phyloP scores from a whole-genome alignment of 2,329 filamentous ascomycete species.

The Penicillium sp. region DNA sequence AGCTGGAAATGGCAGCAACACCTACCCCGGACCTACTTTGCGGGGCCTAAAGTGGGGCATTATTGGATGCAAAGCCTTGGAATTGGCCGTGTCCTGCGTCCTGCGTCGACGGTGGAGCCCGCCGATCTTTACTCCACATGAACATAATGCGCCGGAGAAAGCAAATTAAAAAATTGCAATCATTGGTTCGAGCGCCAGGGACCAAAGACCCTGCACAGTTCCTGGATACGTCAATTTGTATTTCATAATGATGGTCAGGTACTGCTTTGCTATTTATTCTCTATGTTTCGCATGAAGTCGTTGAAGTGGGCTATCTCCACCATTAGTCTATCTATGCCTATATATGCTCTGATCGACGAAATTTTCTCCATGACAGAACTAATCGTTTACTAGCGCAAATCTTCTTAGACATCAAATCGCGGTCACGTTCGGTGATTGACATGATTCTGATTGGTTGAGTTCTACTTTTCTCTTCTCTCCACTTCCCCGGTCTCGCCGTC shows the following conservation, averaged over 20 bases:
- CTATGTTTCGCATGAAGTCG: too few species aligned
- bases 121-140: conserved; percentile 1
- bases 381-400: neutral
- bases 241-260: too few species aligned
- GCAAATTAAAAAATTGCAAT: neutral
- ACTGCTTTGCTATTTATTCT: neutral
- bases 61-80: neutral
- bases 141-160: conserved; percentile 2
- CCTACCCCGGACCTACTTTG: conserved; percentile 3
- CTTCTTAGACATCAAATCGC: neutral
- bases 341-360: neutral
- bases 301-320: too few species aligned
- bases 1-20: neutral
- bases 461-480: neutral
- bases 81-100: neutral
- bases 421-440: neutral
- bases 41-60: neutral
- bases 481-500: neutral
- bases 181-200: neutral
- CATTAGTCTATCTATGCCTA: neutral
- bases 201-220: conserved; percentile 1
- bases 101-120: neutral
- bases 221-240: neutral
- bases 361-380: neutral
- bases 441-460: neutral